Percentiles rank a stretch among this genome's conserved stretches.
Evolutionary conservation across 768 basidiomycete genomes (phyloP).

Genomic region (Lentinula aciculospora): DNA sequence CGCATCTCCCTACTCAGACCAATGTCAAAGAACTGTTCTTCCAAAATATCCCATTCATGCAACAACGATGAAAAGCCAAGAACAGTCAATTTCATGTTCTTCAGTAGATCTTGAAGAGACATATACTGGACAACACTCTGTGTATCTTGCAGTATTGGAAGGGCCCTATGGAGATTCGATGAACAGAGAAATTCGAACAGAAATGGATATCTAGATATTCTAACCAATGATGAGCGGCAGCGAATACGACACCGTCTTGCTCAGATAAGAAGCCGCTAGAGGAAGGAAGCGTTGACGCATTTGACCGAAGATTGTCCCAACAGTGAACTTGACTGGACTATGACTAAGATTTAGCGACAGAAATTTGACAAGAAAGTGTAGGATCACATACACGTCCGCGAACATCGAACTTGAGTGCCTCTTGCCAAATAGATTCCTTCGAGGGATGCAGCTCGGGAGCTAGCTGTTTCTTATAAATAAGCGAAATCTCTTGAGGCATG

Average conservation of each 20-base stretch:
- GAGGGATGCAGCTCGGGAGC: not conserved
- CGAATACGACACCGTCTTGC: conserved; percentile 46
- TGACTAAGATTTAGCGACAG: conserved; percentile 34
- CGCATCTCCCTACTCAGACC: conserved; percentile 26
- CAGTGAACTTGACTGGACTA: conserved; percentile 27
- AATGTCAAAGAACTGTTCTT: conserved; percentile 53
- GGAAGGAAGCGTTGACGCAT: conserved; percentile 22
- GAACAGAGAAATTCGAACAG: not conserved
- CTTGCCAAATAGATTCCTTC: not conserved
- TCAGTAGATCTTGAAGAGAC: conserved; percentile 40
- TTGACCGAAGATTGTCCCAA: conserved; percentile 54
- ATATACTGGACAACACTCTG: conserved; percentile 35
- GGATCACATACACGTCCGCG: conserved; percentile 1
- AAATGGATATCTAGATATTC: conserved; percentile 16
- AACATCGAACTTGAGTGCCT: not conserved
- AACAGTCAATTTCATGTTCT: conserved; percentile 48
- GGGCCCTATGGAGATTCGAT: conserved; percentile 32
- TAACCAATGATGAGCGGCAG: conserved; percentile 58
- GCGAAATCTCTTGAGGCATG: conserved; percentile 23
- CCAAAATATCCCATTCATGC: conserved; percentile 53
- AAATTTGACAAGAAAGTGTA: not conserved
- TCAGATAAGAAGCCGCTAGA: conserved; percentile 65
- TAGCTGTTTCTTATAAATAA: not conserved
- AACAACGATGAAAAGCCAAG: conserved; percentile 65
- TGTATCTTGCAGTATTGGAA: conserved; percentile 37